Evolutionary conservation across 768 basidiomycete species (phyloP), one percentile per base, ranked within the genome.

Genomic region (Guyanaporus albipodus): DNA sequence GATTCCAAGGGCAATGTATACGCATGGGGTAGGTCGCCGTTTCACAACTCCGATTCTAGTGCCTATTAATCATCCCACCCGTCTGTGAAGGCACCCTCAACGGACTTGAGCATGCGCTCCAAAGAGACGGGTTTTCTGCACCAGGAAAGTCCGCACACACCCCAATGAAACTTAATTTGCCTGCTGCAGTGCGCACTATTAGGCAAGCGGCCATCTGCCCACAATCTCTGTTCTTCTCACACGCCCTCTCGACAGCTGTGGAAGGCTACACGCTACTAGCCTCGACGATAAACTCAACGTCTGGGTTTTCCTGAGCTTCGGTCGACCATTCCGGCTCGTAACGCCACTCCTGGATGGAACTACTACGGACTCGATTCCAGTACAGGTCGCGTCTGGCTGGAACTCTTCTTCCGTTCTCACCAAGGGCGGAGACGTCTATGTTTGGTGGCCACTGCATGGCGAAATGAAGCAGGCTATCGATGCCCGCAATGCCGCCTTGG

Each of bases 341-440:
- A 68, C 72, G 0, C 56, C 67, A 0, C 62, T 67, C 27, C 50
- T 76, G 42, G 70, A 73, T 50, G 66, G 62, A 9, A 67, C 69
- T 2, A 73, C 78, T 14, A 59, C 70, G 2, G 64, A 79, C 21
- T 67, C 83, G 26, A 69, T 66, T 4, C 76, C 82, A 33, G 52
- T 64, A 2, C 87, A 87, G 61, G 74, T 90, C 29, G 85, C 84
- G 61, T 85, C 87, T 55, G 91, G 91, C 34, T 93, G 91, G 91
- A 50, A 58, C 12, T 88, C 86, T 63, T 84, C 85, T n/a, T 77
- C 82, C 10, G 70, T 84, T 24, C 79, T 95, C 56, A 86, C 83
- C 8, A 71, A 74, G 49, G 72, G 75, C n/a, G 87, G 89, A 3
- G 77, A 82, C 38, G 82, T 87, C 35, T 79, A 82, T 51, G 79